Base-by-base conservation (phyloP, 768 basidiomycete genomes). In the Boletus reticulatus region DNA sequence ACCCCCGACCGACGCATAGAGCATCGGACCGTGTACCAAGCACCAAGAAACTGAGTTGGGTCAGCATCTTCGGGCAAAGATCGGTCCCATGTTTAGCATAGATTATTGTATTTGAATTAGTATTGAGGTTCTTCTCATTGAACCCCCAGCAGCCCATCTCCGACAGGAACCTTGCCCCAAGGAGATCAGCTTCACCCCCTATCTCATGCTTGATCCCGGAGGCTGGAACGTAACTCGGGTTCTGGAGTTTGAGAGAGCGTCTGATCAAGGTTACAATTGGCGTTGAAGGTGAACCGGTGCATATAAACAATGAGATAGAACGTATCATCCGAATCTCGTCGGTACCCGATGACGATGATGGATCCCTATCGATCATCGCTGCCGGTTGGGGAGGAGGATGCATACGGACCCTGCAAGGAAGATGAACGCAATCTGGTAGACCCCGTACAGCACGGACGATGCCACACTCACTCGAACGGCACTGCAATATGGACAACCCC, bases 261-360 rank as follows among this genome's bases (percentile, higher is more conserved):
- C 12, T 36, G 13, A 39, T 4, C 31, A 6, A 45, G 8, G 16
- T 7, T 29, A 19, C 24, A n/a, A 39, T 44, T 27, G 49, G 38
- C 22, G 8, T 27, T 32, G 20, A 29, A 48, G 42, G 29, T 24
- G 20, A 36, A n/a, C 14, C 22, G 31, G 34, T 48, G 50, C 45
- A 52, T 60, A 41, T 54, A 42, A 12, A 52, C n/a, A 39, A 56
- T 50, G 52, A 60, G 44, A 63, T 29, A 17, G 27, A 42, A 36
- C 13, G 43, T 22, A 29, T 1, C 48, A 52, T 8, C 46, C 31
- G 37, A 48, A 62, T 56, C 39, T 50, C 52, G 41, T 37, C 47
- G 38, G 27, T 53, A 27, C 51, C 38, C 39, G 29, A 31, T 19
- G 31, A 48, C 20, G 45, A 55, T 27, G 53, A 22, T 0, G 45